Conservation (phyloP, 441 rosid genomes). For the Sinapis alba region DNA sequence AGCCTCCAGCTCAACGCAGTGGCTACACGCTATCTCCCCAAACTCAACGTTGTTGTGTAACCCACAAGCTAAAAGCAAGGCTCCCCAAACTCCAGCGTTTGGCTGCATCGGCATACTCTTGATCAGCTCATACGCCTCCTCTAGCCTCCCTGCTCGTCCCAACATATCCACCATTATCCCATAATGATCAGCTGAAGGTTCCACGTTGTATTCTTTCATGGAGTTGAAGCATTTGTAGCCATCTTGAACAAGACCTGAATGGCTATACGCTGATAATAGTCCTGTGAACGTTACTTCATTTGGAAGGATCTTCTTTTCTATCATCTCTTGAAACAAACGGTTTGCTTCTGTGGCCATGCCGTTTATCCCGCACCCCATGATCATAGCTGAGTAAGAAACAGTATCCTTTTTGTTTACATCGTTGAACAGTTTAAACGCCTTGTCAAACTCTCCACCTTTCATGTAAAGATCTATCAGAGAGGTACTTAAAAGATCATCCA, state of each 20-base stretch:
- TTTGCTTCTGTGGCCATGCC: conserved; percentile 44
- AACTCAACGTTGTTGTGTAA: conserved; percentile 44
- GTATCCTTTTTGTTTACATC: conserved; percentile 39
- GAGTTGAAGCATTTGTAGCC: conserved; percentile 46
- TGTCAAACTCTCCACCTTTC: conserved; percentile 47
- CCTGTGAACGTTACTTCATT: conserved; percentile 46
- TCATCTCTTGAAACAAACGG: conserved; percentile 41
- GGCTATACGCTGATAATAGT: conserved; percentile 48
- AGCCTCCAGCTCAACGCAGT: conserved; percentile 42
- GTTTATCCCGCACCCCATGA: conserved; percentile 53
- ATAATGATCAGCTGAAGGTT: conserved; percentile 51
- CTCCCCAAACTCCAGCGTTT: conserved; percentile 55
- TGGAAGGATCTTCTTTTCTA: conserved; percentile 39
- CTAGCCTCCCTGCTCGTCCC: conserved; percentile 49
- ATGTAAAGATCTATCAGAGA: conserved; percentile 54
- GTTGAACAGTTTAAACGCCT: conserved; percentile 36
- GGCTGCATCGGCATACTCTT: conserved; percentile 48
- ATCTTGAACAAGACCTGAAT: conserved; percentile 45
- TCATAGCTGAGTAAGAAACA: conserved; percentile 53
- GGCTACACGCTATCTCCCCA: conserved; percentile 45
- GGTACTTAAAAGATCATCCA: conserved; percentile 43
- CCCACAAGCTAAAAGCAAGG: conserved; percentile 52
- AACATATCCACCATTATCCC: conserved; percentile 57
- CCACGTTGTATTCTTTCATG: conserved; percentile 43
- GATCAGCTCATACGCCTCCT: conserved; percentile 50